Evolutionary conservation across 192 early-diverging fungal genomes (phyloP), one percentile per base, ranked within the genome.

Genomic region (Piromyces sp.): DNA sequence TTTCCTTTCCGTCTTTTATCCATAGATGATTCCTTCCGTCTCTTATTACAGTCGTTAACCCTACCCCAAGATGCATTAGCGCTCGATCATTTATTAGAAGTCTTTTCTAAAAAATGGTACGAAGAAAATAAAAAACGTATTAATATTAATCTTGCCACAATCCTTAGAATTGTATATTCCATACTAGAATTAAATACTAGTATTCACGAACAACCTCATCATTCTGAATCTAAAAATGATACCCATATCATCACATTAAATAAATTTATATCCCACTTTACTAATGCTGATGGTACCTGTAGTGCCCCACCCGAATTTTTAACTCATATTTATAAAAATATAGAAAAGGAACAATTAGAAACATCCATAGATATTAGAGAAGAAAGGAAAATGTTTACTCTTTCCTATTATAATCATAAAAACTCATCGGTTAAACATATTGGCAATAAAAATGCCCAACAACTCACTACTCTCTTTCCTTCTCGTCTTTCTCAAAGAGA

Each of bases 71-170:
- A 86, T 37, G 85, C 80, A 79, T 84, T 79, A 14, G 40, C 82
- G 0, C 86, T 93, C 13, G 87, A 89, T 28, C 86, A 87, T 83
- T 33, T 93, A 6, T 81, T 93, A 30, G 90, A 92, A 29, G 84
- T 87, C 30, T 93, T 93, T 83, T 88, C 92, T 0, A 88, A 86
- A 79, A 87, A 89, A 30, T 93, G 92, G 92, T 89, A 90, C 78
- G 86, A 89, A 68, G 86, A 86, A n/a, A 93, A 93, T 81, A 87
- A 88, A 37, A 88, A 89, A 58, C 88, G 88, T 15, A 84, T 88
- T 22, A 84, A 86, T 4, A 90, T 89, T 79, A 87, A 88, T 81
- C 88, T 86, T 13, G 88, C 85, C 9, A 87, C 89, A 58, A 88
- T 87, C 0, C 85, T 90, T 79, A 91, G 89, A 81, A 86, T 93